Base-by-base conservation (phyloP, 148 eudicot species). In the Rhododendron simsii region DNA sequence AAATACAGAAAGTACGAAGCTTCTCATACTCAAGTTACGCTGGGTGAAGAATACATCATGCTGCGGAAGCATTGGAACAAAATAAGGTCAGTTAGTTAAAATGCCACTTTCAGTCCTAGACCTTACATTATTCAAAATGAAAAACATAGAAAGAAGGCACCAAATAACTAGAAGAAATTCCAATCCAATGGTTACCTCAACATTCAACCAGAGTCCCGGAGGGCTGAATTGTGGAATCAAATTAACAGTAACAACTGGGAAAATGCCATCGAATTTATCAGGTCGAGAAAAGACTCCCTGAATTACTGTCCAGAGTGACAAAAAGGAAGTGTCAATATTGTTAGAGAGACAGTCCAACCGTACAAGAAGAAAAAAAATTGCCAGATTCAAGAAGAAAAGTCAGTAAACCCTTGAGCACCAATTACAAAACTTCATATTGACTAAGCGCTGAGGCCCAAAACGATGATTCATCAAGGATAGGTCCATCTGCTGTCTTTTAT, bases 21-120 rank as follows among this genome's bases (percentile, higher is more conserved):
- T 93, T 82, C 93, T 92, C 93, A 92, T 92, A 80, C 90, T 94
- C 87, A 92, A 86, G 48, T 93, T 94, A 69, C 90, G 98, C 85
- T 93, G 93, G 86, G 87, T 89, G 87, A 84, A 96, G 89, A 96
- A 94, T 35, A 88, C 84, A 91, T 91, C 91, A 90, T 94, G 91
- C 98, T 96, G 95, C 91, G 87, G 39, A 75, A 61, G 81, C 67
- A 74, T 55, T 61, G 73, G 79, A 71, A 85, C 15, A 53, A 71
- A 50, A 75, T 71, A 71, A 65, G 6, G 57, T 75, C 85, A 53
- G 28, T 75, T 83, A 53, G 37, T 78, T 85, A 83, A 33, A 61
- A 16, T 50, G 44, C 33, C 33, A 33, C 20, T 21, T 30, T 26
- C 12, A 8, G 79, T 48, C 1, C n/a, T 13, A 69, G 61, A 73